Evolutionary conservation across 768 basidiomycete species (phyloP), one percentile per base, ranked within the genome.

Genomic region (Mycena rosella): DNA sequence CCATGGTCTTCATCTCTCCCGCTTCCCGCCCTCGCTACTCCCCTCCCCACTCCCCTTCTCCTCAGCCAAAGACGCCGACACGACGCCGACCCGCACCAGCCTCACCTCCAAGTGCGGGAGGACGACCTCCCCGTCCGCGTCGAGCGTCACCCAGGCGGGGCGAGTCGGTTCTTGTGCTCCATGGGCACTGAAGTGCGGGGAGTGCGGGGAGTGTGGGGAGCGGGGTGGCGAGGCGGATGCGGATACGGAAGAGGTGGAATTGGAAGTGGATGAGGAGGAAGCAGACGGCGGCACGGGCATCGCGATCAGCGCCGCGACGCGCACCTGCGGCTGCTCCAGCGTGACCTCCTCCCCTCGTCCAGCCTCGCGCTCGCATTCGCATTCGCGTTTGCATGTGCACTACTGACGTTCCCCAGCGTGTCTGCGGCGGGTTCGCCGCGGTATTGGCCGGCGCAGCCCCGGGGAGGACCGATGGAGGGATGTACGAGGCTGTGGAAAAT

Each of bases 301-400:
- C 6, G 85, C 83, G 44, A 85, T 81, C 34, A 85, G 74, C 20
- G 85, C 82, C 0, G 81, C 79, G 32, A 85, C 77, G 38, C 76
- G 77, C 27, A 85, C 74, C 48, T 73, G 61, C 36, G 78, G 68
- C 52, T 74, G 74, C 22, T 60, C 63, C 8, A 53, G 44, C 45
- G 22, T 17, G 17, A 15, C 63, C 54, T 44, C 20, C n/a, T 47
- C 52, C 40, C 27, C 49, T 47, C 34, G 38, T 11, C 17, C 52
- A 55, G 13, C 55, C 68, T 65, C 55, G 72, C 63, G 59, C 63
- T 47, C 47, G 20, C 13, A 2, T 6, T 1, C 24, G 13, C n/a
- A 34, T 22, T 58, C 8, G 44, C 5, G 13, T 20, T 27, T 17
- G 29, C 18, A 20, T 34, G 32, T 34, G 42, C 14, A 42, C 20